These are phyloP conservation scores for Boletellus ananas DNA, from an alignment of 768 basidiomycete genomes.

Conservation along the genomic window DNA sequence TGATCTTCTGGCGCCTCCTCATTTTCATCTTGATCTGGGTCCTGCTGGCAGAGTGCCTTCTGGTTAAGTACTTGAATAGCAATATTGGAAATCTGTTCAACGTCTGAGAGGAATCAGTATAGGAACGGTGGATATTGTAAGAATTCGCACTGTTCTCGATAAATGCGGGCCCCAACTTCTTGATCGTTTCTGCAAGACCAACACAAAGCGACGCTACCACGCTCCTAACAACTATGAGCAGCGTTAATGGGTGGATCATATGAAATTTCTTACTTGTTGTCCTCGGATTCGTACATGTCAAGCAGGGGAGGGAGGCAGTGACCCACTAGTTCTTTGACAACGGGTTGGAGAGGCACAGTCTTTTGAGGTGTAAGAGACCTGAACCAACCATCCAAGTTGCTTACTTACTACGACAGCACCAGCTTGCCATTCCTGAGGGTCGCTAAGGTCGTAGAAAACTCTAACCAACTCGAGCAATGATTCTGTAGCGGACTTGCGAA, in stretches of 20 bases:
- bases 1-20: constrained; percentile 85
- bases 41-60: constrained; percentile 94
- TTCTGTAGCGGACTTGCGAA: constrained; percentile 88
- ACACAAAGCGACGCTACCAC: constrained; percentile 88
- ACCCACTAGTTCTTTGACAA: constrained; percentile 75
- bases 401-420: constrained; percentile 60
- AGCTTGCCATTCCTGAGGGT: constrained; percentile 78
- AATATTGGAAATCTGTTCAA: constrained; percentile 76
- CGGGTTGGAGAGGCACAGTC: constrained; percentile 52
- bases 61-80: constrained; percentile 85
- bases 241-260: constrained; percentile 2
- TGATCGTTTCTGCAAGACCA: constrained; percentile 87
- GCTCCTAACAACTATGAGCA: constrained; percentile 44
- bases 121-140: neutral
- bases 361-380: constrained; percentile 19
- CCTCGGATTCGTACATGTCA: constrained; percentile 90
- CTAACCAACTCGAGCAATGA: constrained; percentile 85
- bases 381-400: neutral
- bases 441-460: constrained; percentile 87
- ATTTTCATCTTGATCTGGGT: constrained; percentile 87
- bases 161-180: constrained; percentile 86
- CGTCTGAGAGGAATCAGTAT: constrained; percentile 40
- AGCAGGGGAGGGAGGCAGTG: constrained; percentile 72
- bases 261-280: constrained; percentile 81
- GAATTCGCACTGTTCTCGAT: constrained; percentile 65